Evolutionary conservation across 169 alveolate genomes (phyloP), one percentile per base, ranked within the genome.

Genomic region (Babesia sp.): DNA sequence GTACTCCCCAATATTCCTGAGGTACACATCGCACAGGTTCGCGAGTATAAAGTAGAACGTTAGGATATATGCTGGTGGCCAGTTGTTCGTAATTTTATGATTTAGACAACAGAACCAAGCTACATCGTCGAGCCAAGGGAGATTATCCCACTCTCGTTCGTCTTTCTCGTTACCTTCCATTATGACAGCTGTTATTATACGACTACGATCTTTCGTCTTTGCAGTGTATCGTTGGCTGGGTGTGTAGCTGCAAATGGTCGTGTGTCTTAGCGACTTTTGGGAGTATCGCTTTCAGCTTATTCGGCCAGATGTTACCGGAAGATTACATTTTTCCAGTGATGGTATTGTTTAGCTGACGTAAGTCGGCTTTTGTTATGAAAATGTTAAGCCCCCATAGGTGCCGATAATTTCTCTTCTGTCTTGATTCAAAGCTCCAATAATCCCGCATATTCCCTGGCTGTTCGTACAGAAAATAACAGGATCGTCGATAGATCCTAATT

Each of bases 41-140:
- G n/a, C 18, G 4, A 64, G 45, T 0, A 64, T 50, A 2, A 64
- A 64, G 51, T 64, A 46, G 46, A 64, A 50, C n/a, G 74, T 16
- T 5, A 64, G 31, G 22, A 64, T 37, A 36, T 64, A 64, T 8
- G 48, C 74, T 9, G 74, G 63, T 16, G 74, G 74, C 74, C 74
- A 64, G 31, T 33, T 50, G 24, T 14, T 33, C 16, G 48, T 20
- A 37, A 64, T 9, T 46, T 48, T n/a, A 0, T 31, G n/a, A 22
- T 64, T 64, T 64, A 64, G 61, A 64, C 61, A 64, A 45, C 74
- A 64, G 74, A 64, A 64, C 74, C 74, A 45, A 18, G 60, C 74
- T 16, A 64, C 34, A 54, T 46, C 63, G 1, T 42, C 20, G 34
- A 64, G 22, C 74, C 59, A 64, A 34, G 26, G 24, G 33, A 45